These are phyloP conservation scores for Chalciporus pseudorubinellus DNA, from an alignment of 768 basidiomycete genomes.

Conservation along the genomic window DNA sequence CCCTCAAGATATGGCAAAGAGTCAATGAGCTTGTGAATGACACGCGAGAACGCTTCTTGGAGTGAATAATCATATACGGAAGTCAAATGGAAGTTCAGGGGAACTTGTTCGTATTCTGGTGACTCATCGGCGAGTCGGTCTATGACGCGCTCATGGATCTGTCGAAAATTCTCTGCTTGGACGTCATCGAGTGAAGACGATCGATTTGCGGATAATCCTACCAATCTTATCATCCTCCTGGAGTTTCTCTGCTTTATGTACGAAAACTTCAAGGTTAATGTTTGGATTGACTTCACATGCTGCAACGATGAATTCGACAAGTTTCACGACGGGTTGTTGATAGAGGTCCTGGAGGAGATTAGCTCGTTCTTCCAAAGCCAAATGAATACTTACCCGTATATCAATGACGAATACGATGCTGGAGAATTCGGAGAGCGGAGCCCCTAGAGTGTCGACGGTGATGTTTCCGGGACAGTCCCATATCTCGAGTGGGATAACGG, in stretches of 20 bases:
- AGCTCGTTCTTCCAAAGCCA: neutral
- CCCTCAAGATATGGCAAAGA: constrained; percentile 85
- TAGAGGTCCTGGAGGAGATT: constrained; percentile 63
- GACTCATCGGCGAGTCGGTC: constrained; percentile 79
- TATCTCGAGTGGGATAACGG: constrained; percentile 88
- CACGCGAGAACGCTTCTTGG: constrained; percentile 88
- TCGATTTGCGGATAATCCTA: constrained; percentile 33
- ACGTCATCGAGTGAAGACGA: neutral
- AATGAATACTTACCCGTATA: constrained; percentile 63
- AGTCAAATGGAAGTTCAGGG: constrained; percentile 86
- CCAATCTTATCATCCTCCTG: constrained; percentile 91
- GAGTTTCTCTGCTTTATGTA: constrained; percentile 92
- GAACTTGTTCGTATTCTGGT: constrained; percentile 73
- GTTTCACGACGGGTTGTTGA: constrained; percentile 76
- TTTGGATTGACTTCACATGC: constrained; percentile 73
- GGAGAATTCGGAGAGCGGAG: constrained; percentile 74
- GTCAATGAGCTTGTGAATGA: constrained; percentile 83
- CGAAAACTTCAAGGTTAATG: constrained; percentile 86
- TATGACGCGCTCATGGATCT: constrained; percentile 82
- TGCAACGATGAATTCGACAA: constrained; percentile 77
- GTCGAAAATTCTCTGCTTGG: constrained; percentile 78
- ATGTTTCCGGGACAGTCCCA: constrained; percentile 94
- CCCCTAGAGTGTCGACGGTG: constrained; percentile 73
- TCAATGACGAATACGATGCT: constrained; percentile 93
- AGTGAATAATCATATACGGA: constrained; percentile 91